Percentiles rank a stretch among this genome's conserved stretches.
Evolutionary conservation across 164 flowering plant genomes (phyloP).

Genomic region (Chimonanthus praecox): DNA sequence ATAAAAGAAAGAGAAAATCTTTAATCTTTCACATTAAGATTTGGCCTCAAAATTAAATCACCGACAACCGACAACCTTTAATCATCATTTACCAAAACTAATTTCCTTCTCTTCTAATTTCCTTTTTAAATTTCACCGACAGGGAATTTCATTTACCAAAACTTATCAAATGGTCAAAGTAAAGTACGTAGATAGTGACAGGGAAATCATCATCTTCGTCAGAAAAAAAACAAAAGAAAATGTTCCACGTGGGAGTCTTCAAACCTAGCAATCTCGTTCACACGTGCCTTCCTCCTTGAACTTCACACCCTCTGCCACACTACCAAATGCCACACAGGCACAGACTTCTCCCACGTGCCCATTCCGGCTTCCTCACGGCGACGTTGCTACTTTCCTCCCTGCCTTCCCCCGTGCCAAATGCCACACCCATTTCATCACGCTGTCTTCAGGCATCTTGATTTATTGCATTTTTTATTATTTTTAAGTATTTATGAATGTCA

Average conservation of each 20-base stretch:
- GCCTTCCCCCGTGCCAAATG: too few relatives aligned
- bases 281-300: not conserved
- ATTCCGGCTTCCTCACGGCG: not conserved
- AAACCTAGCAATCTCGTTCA: not conserved
- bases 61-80: conserved; percentile 1
- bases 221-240: not conserved
- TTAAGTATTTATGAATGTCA: too few relatives aligned
- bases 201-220: not conserved
- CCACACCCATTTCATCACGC: too few relatives aligned
- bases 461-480: too few relatives aligned
- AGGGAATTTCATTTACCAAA: too few relatives aligned
- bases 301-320: not conserved
- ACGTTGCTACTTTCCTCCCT: not conserved
- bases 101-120: too few relatives aligned
- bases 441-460: too few relatives aligned
- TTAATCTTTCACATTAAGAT: not conserved
- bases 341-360: not conserved
- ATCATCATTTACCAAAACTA: too few relatives aligned
- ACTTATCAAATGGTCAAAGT: too few relatives aligned
- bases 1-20: not conserved
- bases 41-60: not conserved
- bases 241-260: not conserved
- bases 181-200: too few relatives aligned
- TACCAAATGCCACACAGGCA: not conserved
- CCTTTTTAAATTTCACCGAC: too few relatives aligned